Conservation (phyloP, 2,329 filamentous ascomycete genomes). For the Hymenoscyphus fructigenus region DNA sequence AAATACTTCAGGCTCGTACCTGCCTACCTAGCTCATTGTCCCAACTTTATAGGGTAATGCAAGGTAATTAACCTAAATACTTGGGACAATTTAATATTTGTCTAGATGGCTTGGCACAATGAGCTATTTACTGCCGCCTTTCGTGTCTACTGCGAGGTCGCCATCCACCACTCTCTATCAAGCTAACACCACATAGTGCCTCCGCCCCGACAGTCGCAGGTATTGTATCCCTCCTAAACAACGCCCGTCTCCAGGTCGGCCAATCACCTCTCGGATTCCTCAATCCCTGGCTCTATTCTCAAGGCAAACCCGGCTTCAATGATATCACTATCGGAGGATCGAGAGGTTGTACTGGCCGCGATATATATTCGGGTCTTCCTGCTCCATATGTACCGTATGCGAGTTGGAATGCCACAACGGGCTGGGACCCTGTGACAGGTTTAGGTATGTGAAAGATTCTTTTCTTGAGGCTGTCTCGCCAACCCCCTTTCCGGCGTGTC, state of each 20-base stretch:
- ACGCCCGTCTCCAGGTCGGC: slow-evolving; percentile 52
- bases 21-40: no score
- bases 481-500: no score
- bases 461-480: not conserved
- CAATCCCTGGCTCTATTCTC: slow-evolving; percentile 59
- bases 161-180: no score
- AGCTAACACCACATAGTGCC: slow-evolving; percentile 39
- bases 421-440: slow-evolving; percentile 50
- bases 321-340: slow-evolving; percentile 45
- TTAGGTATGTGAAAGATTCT: slow-evolving; percentile 35
- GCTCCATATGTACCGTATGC: slow-evolving; percentile 36
- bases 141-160: no score
- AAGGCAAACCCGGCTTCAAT: slow-evolving; percentile 47
- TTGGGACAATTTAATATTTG: no score
- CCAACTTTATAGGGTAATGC: no score
- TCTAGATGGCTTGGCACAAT: no score
- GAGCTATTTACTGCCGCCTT: no score
- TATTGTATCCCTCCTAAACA: slow-evolving; percentile 62
- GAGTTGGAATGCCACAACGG: slow-evolving; percentile 41
- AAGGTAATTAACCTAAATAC: no score
- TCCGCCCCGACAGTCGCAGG: slow-evolving; percentile 58
- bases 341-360: slow-evolving; percentile 37
- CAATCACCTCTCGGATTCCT: slow-evolving; percentile 52
- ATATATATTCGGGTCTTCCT: slow-evolving; percentile 21
- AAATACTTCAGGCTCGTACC: no score